These are phyloP conservation scores for Elsinoe arachidis DNA, from an alignment of 2,329 filamentous ascomycete genomes.

Conservation along the genomic window DNA sequence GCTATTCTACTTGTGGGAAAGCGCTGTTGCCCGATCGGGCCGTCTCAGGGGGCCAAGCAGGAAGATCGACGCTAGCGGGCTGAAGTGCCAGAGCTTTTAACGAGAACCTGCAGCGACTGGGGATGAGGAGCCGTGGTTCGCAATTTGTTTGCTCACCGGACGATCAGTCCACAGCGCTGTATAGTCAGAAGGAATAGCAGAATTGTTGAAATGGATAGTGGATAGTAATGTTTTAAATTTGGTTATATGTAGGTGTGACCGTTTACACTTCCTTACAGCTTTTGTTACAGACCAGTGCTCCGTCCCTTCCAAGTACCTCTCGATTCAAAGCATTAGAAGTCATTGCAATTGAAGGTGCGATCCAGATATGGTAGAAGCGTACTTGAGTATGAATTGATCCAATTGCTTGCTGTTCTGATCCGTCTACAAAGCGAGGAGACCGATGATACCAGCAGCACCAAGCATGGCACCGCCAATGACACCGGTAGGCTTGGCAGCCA, in stretches of 20 bases:
- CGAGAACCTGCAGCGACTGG: neutral
- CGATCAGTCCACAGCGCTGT: neutral
- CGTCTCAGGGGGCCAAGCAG: neutral
- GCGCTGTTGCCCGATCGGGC: neutral
- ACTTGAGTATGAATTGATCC: neutral
- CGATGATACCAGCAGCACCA: slow-evolving; percentile 34
- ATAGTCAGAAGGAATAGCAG: neutral
- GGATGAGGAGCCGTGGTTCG: neutral
- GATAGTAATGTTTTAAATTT: neutral
- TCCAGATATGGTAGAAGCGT: neutral
- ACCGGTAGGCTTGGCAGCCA: slow-evolving; percentile 30
- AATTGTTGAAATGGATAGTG: neutral
- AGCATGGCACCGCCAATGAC: slow-evolving; percentile 33
- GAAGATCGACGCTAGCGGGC: neutral
- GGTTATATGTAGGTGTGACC: neutral
- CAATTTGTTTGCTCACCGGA: neutral
- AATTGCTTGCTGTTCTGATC: neutral
- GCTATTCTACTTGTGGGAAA: neutral
- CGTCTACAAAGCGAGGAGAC: slow-evolving; percentile 35
- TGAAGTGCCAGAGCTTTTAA: neutral
- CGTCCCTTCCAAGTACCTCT: neutral
- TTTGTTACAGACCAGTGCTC: neutral
- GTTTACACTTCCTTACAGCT: neutral
- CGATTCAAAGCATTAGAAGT: neutral
- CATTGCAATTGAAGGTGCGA: neutral